A percentile compares a stretch with the other conserved stretches of the same genome.
Evolutionary conservation across 208 protist species (phyloP).

Genomic region (Porcisia hertigi): DNA sequence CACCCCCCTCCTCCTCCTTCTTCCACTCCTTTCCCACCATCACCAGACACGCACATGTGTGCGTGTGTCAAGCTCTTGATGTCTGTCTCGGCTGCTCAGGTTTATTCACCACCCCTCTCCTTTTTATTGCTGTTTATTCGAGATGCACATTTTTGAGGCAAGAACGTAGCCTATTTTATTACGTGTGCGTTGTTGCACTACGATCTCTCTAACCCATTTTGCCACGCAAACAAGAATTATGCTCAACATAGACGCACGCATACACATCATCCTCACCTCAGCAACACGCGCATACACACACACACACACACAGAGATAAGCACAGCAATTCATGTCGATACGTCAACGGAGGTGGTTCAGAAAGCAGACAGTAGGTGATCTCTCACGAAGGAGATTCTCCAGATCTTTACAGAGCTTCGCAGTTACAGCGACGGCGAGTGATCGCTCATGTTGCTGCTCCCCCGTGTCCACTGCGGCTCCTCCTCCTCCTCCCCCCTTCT

Average conservation of each 20-base stretch:
- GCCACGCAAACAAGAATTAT: neutral
- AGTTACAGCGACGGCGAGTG: neutral
- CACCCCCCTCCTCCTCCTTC: too few species aligned
- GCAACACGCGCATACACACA: neutral
- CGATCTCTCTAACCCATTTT: too few species aligned
- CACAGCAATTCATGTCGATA: neutral
- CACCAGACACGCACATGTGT: slow-evolving; percentile 1
- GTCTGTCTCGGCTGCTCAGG: neutral
- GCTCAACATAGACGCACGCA: neutral
- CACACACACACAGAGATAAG: neutral
- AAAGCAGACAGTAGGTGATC: too few species aligned
- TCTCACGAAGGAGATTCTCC: neutral
- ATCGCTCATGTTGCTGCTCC: neutral
- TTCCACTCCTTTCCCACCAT: too few species aligned
- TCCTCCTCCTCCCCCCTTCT: neutral
- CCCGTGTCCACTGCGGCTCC: too few species aligned
- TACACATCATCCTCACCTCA: neutral
- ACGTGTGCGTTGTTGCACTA: too few species aligned
- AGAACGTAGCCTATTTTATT: too few species aligned
- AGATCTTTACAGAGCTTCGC: neutral
- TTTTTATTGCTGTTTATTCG: neutral
- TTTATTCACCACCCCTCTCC: neutral
- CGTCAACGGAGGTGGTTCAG: neutral
- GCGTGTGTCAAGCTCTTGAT: neutral
- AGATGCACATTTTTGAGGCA: too few species aligned